A percentile compares a stretch with the other conserved stretches of the same genome.
These are phyloP conservation scores for Harringtonia aguacate DNA, from an alignment of 2,329 filamentous ascomycete genomes.

Conservation along the genomic window DNA sequence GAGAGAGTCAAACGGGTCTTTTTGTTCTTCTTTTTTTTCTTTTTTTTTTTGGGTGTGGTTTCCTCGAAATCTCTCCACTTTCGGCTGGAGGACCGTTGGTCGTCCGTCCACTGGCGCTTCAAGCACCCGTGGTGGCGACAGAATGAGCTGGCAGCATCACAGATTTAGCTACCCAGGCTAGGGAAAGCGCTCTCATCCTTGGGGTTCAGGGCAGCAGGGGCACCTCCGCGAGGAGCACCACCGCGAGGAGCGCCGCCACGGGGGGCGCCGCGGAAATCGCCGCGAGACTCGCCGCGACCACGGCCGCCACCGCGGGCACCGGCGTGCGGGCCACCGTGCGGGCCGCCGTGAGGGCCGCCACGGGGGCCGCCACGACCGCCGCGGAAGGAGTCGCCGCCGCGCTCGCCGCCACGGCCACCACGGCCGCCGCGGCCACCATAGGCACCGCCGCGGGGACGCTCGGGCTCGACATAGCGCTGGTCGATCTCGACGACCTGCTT, in stretches of 20 bases:
- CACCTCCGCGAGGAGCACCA: slow-evolving; percentile 31
- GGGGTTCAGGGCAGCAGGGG: slow-evolving; percentile 44
- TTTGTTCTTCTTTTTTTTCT: not conserved
- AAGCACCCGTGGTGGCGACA: not conserved
- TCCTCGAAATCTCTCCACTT: not conserved
- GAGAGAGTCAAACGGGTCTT: not conserved
- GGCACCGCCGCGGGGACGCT: slow-evolving; percentile 45
- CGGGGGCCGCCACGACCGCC: slow-evolving; percentile 32
- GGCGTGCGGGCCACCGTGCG: slow-evolving; percentile 41
- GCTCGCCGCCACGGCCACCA: slow-evolving; percentile 22
- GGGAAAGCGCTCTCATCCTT: slow-evolving; percentile 49
- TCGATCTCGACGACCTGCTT: slow-evolving; percentile 88
- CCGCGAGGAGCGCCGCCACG: slow-evolving; percentile 29
- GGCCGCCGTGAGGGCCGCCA: slow-evolving; percentile 25
- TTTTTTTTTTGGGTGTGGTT: not conserved
- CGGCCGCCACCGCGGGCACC: slow-evolving; percentile 25
- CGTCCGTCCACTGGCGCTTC: not conserved
- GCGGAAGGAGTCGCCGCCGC: slow-evolving; percentile 31
- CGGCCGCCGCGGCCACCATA: slow-evolving; percentile 42
- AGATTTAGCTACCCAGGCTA: slow-evolving; percentile 38
- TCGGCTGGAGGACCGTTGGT: not conserved
- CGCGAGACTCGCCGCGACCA: slow-evolving; percentile 28
- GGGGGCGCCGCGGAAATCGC: slow-evolving; percentile 29
- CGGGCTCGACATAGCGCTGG: slow-evolving; percentile 66
- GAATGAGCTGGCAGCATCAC: not conserved